Conservation (phyloP, 257 asterid genomes). For the Anisodus acutangulus region DNA sequence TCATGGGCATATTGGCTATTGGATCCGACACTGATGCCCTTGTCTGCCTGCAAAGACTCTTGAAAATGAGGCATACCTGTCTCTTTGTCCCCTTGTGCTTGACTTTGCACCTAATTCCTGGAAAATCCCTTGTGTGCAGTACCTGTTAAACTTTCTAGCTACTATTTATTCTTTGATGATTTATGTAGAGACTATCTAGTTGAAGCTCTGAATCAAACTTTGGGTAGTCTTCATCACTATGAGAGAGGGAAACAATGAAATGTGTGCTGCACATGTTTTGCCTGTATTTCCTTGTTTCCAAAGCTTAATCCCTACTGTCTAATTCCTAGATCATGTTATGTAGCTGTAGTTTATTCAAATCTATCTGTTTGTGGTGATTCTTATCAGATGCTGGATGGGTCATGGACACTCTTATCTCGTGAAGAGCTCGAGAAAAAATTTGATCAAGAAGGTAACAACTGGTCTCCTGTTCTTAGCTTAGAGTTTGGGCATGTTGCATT, state of each 20-base stretch:
- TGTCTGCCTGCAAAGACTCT: constrained; percentile 1
- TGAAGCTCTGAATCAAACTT: constrained; percentile 11
- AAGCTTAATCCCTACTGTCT: not conserved
- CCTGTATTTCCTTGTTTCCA: constrained; percentile 18
- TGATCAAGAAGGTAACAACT: constrained; percentile 70
- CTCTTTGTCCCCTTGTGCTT: not conserved
- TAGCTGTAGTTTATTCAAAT: constrained; percentile 1
- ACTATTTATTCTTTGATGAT: constrained; percentile 7
- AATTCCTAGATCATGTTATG: constrained; percentile 7
- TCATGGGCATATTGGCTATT: constrained; percentile 17
- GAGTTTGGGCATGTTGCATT: not conserved
- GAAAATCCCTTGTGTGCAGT: not conserved
- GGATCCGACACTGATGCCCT: constrained; percentile 22
- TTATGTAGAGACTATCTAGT: constrained; percentile 19
- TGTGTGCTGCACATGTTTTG: not conserved
- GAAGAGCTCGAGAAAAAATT: constrained; percentile 75
- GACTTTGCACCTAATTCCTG: not conserved
- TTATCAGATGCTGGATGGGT: constrained; percentile 76
- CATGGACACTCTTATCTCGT: constrained; percentile 77
- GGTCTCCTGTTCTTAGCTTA: constrained; percentile 10
- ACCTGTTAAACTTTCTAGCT: constrained; percentile 7
- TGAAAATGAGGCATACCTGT: not conserved
- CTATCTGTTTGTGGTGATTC: constrained; percentile 18
- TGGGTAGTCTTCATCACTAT: not conserved
- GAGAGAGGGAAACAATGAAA: not conserved